Base-by-base conservation (phyloP, 129 eudicot genomes). In the Centrapalus pauciflorus region DNA sequence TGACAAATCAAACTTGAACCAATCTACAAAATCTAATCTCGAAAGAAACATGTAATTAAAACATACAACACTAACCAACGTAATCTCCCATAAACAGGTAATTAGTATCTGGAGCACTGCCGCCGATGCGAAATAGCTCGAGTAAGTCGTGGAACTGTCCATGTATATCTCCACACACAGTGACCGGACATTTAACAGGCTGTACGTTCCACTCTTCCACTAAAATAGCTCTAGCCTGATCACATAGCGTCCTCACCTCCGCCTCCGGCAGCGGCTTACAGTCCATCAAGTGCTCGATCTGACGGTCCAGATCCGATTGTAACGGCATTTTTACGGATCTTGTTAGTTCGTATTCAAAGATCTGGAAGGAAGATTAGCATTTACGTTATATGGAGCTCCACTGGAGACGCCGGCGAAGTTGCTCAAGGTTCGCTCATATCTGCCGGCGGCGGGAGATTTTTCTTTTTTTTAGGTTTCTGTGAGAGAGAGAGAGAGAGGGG, bases 11-110 rank as follows among this genome's bases (percentile, higher is more conserved):
- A n/a, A n/a, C n/a, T n/a, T n/a, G n/a, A n/a, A n/a, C n/a, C n/a
- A n/a, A n/a, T 14, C n/a, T n/a, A n/a, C n/a, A n/a, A n/a, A n/a
- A n/a, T n/a, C n/a, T 35, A 30, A 71, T 21, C 50, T n/a, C n/a
- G n/a, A n/a, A n/a, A n/a, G n/a, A n/a, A n/a, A n/a, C n/a, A n/a
- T n/a, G n/a, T n/a, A n/a, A n/a, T 10, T 2, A 11, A 51, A 61
- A 21, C 27, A 11, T 2, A 60, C 23, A 58, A 23, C 5, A 77
- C 80, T 67, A 29, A 81, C 86, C 86, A 41, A 81, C 86, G 35
- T 82, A 82, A 74, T 82, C 86, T 25, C 86, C 86, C 83, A 82
- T 82, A 70, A 82, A 82, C 32, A 82, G 59, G 58, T 82, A 82
- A 77, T 82, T 82, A 11, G 86, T 82, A 33, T 82, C 86, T 20